A percentile compares a stretch with the other conserved stretches of the same genome.
phyloP scores from a whole-genome alignment of 2,329 filamentous ascomycete species.

The Aspergillus amoenus region DNA sequence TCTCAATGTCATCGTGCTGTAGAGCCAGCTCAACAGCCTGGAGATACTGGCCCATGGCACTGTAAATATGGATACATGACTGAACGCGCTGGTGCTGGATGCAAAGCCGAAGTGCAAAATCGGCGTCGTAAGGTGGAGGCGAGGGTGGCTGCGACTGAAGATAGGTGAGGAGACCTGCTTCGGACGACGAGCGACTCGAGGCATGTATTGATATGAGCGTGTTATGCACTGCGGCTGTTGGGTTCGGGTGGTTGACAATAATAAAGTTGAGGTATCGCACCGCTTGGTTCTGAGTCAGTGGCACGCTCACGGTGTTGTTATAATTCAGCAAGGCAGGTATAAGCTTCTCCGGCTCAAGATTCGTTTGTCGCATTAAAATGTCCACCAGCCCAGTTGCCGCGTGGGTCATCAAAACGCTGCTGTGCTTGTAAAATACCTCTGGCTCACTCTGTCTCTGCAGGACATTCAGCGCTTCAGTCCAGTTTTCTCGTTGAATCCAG shows the following conservation, averaged over 20 bases:
- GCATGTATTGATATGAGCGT: slow-evolving; percentile 96
- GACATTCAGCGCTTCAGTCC: slow-evolving; percentile 81
- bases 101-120: slow-evolving; percentile 92
- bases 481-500: slow-evolving; percentile 94
- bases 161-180: slow-evolving; percentile 82
- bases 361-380: slow-evolving; percentile 86
- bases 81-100: slow-evolving; percentile 92
- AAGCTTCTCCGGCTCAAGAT: slow-evolving; percentile 79
- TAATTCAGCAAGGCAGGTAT: slow-evolving; percentile 95
- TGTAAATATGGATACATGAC: slow-evolving; percentile 96
- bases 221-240: slow-evolving; percentile 86
- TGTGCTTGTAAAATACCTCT: slow-evolving; percentile 94
- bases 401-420: slow-evolving; percentile 93
- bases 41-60: slow-evolving; percentile 89
- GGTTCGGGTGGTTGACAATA: slow-evolving; percentile 78
- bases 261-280: slow-evolving; percentile 91
- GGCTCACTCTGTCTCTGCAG: slow-evolving; percentile 90
- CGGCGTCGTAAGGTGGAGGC: slow-evolving; percentile 82
- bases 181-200: slow-evolving; percentile 77
- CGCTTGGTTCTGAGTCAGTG: slow-evolving; percentile 79
- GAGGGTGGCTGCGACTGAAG: slow-evolving; percentile 87
- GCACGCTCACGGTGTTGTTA: slow-evolving; percentile 68
- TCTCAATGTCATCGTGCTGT: slow-evolving; percentile 83
- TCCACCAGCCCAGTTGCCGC: slow-evolving; percentile 85
- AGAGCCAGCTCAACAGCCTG: slow-evolving; percentile 91